Conservation (phyloP, 805 yeast genomes). For the Schwanniomyces polymorphus region DNA sequence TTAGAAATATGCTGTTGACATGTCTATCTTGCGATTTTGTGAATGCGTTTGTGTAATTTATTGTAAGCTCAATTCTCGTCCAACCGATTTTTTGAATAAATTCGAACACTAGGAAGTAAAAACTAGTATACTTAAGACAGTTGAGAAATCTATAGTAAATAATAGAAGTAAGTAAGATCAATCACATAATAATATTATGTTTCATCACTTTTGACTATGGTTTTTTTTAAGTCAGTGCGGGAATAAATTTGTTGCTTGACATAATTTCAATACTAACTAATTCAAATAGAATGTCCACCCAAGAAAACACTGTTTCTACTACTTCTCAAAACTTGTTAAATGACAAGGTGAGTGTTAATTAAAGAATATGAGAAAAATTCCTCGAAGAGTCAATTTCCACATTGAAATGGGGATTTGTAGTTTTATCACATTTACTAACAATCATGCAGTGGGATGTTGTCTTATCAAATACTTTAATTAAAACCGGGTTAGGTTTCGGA, state of each 20-base stretch:
- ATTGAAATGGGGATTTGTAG: background rate
- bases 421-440: conserved; percentile 7
- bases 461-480: conserved; percentile 88
- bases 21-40: too few relatives aligned
- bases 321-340: conserved; percentile 61
- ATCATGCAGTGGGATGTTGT: conserved; percentile 84
- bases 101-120: background rate
- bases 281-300: conserved; percentile 18
- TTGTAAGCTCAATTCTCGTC: conserved; percentile 7
- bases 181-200: background rate
- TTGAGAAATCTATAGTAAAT: background rate
- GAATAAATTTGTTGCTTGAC: background rate
- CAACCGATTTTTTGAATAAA: conserved; percentile 8
- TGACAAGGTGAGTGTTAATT: conserved; percentile 44
- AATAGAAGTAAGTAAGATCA: background rate
- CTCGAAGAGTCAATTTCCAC: background rate
- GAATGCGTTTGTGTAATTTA: conserved; percentile 9
- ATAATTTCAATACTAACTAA: conserved; percentile 1
- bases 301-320: conserved; percentile 35
- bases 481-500: conserved; percentile 95
- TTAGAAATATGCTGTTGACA: too few relatives aligned
- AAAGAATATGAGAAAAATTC: background rate
- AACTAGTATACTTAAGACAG: background rate
- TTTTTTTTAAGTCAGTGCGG: background rate
- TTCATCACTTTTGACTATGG: background rate